Evolutionary conservation across 2,329 filamentous ascomycete species (phyloP).

Genomic region (Coniochaeta sp.): DNA sequence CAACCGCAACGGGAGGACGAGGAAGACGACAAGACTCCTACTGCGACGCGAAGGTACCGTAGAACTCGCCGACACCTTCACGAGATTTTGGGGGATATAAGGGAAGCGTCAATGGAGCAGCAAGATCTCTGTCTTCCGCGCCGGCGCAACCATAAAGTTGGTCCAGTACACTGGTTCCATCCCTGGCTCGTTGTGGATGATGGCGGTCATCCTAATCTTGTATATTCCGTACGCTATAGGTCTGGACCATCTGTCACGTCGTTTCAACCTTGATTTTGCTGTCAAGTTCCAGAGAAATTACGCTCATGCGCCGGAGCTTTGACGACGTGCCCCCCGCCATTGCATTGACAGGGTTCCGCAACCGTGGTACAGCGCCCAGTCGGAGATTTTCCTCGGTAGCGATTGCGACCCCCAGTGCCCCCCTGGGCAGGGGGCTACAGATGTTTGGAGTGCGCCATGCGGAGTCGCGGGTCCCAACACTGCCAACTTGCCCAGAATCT

Average conservation of each 20-base stretch:
- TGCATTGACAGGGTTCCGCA: neutral
- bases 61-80: neutral
- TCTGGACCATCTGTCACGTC: neutral
- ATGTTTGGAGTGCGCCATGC: neutral
- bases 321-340: neutral
- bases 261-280: neutral
- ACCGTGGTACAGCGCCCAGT: neutral
- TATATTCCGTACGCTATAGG: neutral
- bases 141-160: neutral
- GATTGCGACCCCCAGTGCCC: neutral
- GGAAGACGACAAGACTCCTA: neutral
- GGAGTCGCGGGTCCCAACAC: neutral
- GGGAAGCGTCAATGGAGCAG: neutral
- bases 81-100: neutral
- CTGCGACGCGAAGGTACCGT: neutral
- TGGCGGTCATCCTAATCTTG: neutral
- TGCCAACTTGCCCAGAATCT: neutral
- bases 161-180: neutral
- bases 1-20: neutral
- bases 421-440: neutral
- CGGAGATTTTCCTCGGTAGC: neutral
- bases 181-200: neutral
- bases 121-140: neutral
- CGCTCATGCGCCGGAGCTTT: neutral
- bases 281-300: slow-evolving; percentile 2